Evolutionary conservation across 192 early-diverging fungal genomes (phyloP).

Genomic region (Coemansia sp.): DNA sequence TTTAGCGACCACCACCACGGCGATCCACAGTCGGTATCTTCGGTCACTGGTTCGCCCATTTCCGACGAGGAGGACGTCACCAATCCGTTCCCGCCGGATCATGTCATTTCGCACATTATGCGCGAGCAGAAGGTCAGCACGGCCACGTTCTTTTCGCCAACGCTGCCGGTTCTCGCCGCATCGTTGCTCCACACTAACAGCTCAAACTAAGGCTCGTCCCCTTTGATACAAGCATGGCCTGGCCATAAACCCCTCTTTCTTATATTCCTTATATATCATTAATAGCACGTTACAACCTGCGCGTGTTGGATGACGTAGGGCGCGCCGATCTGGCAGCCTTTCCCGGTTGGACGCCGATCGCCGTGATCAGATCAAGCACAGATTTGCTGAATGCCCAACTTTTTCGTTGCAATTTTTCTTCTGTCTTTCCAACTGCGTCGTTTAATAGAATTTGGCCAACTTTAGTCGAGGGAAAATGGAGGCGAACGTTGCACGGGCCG

Average conservation of each 20-base stretch:
- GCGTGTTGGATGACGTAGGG: too few relatives aligned
- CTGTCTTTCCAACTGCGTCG: too few relatives aligned
- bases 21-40: slow-evolving; percentile 31
- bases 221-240: background rate
- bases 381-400: too few relatives aligned
- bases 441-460: too few relatives aligned
- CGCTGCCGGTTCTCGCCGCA: slow-evolving; percentile 48
- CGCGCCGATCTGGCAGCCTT: too few relatives aligned
- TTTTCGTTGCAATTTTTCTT: too few relatives aligned
- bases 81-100: slow-evolving; percentile 49
- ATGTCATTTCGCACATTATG: slow-evolving; percentile 52
- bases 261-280: too few relatives aligned
- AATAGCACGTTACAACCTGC: too few relatives aligned
- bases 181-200: slow-evolving; percentile 45
- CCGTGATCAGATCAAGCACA: too few relatives aligned
- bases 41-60: slow-evolving; percentile 17
- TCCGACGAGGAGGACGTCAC: slow-evolving; percentile 48
- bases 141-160: slow-evolving; percentile 51
- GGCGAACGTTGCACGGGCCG: slow-evolving; percentile 32
- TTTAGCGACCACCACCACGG: slow-evolving; percentile 49
- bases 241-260: background rate
- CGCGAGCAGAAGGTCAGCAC: slow-evolving; percentile 52
- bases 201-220: background rate
- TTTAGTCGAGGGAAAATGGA: too few relatives aligned
- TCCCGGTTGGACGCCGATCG: too few relatives aligned